These are phyloP conservation scores for Pontederia crassipes DNA, from an alignment of 176 grass and related monocot species.

Conservation along the genomic window DNA sequence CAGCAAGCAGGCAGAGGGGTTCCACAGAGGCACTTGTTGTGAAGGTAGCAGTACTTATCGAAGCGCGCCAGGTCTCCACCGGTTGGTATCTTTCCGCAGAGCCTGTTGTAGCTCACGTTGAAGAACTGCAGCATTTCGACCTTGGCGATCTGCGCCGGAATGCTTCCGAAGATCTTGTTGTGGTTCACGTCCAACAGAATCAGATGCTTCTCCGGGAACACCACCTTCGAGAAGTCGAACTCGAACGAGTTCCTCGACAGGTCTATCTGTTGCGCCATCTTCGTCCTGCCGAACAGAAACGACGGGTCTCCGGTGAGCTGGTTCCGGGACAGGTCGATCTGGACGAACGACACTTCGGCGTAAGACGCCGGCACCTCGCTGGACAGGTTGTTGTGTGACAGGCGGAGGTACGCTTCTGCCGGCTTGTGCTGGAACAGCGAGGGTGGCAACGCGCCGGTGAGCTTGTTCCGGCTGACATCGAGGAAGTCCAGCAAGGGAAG, in stretches of 20 bases:
- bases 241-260: conserved; percentile 54
- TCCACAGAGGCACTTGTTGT: conserved; percentile 51
- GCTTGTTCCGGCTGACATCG: conserved; percentile 53
- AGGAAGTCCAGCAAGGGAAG: conserved; percentile 16
- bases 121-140: conserved; percentile 17
- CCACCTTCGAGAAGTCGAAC: conserved; percentile 39
- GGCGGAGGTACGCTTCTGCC: conserved; percentile 2
- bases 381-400: conserved; percentile 55
- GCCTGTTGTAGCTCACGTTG: conserved; percentile 36
- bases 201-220: conserved; percentile 21
- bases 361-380: conserved; percentile 35
- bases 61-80: conserved; percentile 12
- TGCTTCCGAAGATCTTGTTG: conserved; percentile 43
- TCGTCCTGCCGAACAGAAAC: conserved; percentile 13
- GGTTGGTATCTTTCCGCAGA: conserved; percentile 43
- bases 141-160: conserved; percentile 34
- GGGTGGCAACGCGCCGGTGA: conserved; percentile 30
- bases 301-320: conserved; percentile 34
- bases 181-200: conserved; percentile 39
- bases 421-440: conserved; percentile 5
- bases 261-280: conserved; percentile 22
- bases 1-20: conserved; percentile 26
- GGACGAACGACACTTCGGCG: conserved; percentile 9
- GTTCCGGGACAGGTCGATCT: conserved; percentile 62
- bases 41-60: conserved; percentile 20